Evolutionary conservation across 2,329 filamentous ascomycete species (phyloP).

Genomic region (Apiospora koreana): DNA sequence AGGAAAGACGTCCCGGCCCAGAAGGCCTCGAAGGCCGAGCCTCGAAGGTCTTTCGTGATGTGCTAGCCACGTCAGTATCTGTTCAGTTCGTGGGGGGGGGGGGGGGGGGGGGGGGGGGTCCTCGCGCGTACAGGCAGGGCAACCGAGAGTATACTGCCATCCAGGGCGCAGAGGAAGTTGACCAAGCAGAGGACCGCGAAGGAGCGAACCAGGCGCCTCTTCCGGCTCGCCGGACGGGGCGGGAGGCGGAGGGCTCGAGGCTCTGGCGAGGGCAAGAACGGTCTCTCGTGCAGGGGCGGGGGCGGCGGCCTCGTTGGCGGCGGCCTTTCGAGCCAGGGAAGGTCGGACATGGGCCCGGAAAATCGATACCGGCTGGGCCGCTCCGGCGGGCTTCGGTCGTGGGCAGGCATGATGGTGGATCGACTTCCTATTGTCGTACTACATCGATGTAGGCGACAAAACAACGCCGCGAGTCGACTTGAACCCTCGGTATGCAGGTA

Average conservation of each 20-base stretch:
- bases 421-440: neutral
- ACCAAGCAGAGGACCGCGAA: neutral
- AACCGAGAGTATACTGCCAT: neutral
- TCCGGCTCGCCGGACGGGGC: neutral
- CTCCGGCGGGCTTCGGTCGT: neutral
- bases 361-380: neutral
- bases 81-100: neutral
- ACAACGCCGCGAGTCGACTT: neutral
- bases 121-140: neutral
- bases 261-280: neutral
- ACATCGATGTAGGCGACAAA: neutral
- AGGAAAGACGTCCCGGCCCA: conserved; percentile 74
- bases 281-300: neutral
- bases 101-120: too few relatives aligned
- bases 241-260: neutral
- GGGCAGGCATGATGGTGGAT: neutral
- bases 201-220: neutral
- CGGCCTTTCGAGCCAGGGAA: neutral
- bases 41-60: conserved; percentile 52
- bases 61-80: neutral
- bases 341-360: neutral
- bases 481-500: neutral
- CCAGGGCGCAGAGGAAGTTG: neutral
- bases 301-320: neutral
- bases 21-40: conserved; percentile 63